Evolutionary conservation across 768 basidiomycete species (phyloP).

Genomic region (Lepiota brunneoincarnata): DNA sequence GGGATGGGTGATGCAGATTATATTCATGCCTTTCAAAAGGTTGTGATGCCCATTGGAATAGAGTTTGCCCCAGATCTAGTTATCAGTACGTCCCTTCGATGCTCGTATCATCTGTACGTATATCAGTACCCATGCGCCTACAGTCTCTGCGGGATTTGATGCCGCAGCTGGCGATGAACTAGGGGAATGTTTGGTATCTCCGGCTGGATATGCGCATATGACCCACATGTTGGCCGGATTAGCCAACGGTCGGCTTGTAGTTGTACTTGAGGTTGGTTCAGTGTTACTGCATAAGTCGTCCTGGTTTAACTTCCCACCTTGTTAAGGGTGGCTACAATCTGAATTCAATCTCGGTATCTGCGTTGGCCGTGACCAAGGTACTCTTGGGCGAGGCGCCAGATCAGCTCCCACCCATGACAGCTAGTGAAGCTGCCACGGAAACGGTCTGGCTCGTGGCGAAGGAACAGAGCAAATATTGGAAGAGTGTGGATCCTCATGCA

Average conservation of each 20-base stretch:
- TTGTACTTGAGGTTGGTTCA: conserved; percentile 83
- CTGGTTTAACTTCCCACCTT: conserved; percentile 3
- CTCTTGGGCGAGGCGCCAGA: conserved; percentile 89
- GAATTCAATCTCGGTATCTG: conserved; percentile 82
- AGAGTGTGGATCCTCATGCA: conserved; percentile 74
- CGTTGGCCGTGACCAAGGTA: conserved; percentile 82
- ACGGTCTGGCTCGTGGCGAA: conserved; percentile 86
- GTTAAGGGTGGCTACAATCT: conserved; percentile 92
- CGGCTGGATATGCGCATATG: conserved; percentile 96
- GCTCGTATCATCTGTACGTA: not conserved
- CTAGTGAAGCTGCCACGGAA: conserved; percentile 81
- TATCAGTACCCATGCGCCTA: not conserved
- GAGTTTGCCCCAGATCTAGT: conserved; percentile 97
- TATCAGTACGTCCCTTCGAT: conserved; percentile 65
- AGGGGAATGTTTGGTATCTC: conserved; percentile 88
- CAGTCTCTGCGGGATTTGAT: conserved; percentile 98
- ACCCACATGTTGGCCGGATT: conserved; percentile 93
- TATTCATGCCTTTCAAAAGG: conserved; percentile 91
- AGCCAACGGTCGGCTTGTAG: conserved; percentile 85
- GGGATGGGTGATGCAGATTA: conserved; percentile 97
- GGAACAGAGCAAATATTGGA: conserved; percentile 92
- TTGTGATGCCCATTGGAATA: conserved; percentile 95
- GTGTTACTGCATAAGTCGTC: not conserved
- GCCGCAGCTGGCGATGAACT: conserved; percentile 92
- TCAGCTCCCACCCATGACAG: conserved; percentile 66